A percentile compares a stretch with the other conserved stretches of the same genome.
phyloP scores from a whole-genome alignment of 1,139 yeast species.

The Zygoascus hellenicus region DNA sequence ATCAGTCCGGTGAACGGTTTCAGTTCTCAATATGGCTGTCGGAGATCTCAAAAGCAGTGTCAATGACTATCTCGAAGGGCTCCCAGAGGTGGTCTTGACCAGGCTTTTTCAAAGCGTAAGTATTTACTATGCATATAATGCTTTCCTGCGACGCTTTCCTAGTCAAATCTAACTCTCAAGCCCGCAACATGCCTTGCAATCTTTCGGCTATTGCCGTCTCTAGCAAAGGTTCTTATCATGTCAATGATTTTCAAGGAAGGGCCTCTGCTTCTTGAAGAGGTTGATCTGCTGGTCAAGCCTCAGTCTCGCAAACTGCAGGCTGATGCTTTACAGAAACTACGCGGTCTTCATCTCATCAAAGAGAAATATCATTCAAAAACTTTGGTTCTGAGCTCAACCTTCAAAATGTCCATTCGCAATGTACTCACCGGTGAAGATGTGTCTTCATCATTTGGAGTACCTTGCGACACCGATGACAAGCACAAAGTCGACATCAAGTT shows the following conservation, averaged over 20 bases:
- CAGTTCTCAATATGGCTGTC: neutral
- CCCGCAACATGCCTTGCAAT: conserved; percentile 95
- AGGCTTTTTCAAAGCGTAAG: conserved; percentile 57
- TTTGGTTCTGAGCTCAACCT: conserved; percentile 63
- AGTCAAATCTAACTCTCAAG: conserved; percentile 29
- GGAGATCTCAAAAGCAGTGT: conserved; percentile 40
- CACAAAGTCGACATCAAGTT: conserved; percentile 56
- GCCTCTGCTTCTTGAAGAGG: conserved; percentile 59
- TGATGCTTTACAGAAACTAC: conserved; percentile 75
- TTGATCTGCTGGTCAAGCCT: conserved; percentile 71
- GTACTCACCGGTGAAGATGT: conserved; percentile 76
- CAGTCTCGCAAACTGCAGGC: conserved; percentile 46
- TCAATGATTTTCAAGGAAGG: conserved; percentile 77
- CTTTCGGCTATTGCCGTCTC: conserved; percentile 76
- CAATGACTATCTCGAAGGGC: conserved; percentile 81
- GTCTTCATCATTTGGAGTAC: conserved; percentile 49
- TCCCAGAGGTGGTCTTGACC: conserved; percentile 77
- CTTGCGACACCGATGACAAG: conserved; percentile 45
- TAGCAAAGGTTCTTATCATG: conserved; percentile 87
- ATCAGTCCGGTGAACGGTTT: too few species aligned
- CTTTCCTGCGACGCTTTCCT: neutral
- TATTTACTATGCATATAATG: neutral
- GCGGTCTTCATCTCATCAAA: conserved; percentile 66
- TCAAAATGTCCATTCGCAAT: conserved; percentile 67
- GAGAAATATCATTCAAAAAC: conserved; percentile 53